These are phyloP conservation scores for Phytopythium boreale DNA, from an alignment of 352 stramenopile genomes.

Conservation along the genomic window DNA sequence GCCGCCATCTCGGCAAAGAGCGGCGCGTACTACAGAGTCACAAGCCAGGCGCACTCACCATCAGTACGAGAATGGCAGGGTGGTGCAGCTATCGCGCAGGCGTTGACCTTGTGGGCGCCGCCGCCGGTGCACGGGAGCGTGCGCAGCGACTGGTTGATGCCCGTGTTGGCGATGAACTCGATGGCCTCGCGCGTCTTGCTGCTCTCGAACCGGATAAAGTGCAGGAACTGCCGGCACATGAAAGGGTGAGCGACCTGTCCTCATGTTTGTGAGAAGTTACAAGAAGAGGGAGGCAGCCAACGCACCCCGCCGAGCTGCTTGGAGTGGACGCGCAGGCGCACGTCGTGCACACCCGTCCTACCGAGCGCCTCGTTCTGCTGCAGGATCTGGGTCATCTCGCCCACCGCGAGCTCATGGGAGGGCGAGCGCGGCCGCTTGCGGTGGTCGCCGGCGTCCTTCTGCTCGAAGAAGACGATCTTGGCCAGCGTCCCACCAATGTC, in stretches of 20 bases:
- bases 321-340: constrained; percentile 79
- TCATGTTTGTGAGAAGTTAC: too few species aligned
- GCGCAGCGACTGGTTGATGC: constrained; percentile 79
- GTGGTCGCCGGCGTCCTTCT: constrained; percentile 41
- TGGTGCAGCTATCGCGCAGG: too few species aligned
- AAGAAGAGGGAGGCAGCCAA: not conserved
- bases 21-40: constrained; percentile 48
- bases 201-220: constrained; percentile 93
- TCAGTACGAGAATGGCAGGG: too few species aligned
- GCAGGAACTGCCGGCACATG: constrained; percentile 74
- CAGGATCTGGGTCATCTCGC: constrained; percentile 87
- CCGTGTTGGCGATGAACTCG: constrained; percentile 71
- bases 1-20: constrained; percentile 74
- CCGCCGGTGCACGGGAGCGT: constrained; percentile 78
- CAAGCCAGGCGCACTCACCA: too few species aligned
- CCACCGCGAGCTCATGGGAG: constrained; percentile 75
- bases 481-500: constrained; percentile 91
- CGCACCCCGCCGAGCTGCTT: constrained; percentile 88
- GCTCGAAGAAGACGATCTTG: constrained; percentile 96
- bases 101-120: constrained; percentile 73
- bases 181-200: constrained; percentile 72
- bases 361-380: constrained; percentile 80
- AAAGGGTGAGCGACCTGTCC: not conserved
- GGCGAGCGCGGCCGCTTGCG: constrained; percentile 63
- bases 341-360: constrained; percentile 83